These are phyloP conservation scores for Neobulgaria alba DNA, from an alignment of 2,329 filamentous ascomycete species.

Conservation along the genomic window DNA sequence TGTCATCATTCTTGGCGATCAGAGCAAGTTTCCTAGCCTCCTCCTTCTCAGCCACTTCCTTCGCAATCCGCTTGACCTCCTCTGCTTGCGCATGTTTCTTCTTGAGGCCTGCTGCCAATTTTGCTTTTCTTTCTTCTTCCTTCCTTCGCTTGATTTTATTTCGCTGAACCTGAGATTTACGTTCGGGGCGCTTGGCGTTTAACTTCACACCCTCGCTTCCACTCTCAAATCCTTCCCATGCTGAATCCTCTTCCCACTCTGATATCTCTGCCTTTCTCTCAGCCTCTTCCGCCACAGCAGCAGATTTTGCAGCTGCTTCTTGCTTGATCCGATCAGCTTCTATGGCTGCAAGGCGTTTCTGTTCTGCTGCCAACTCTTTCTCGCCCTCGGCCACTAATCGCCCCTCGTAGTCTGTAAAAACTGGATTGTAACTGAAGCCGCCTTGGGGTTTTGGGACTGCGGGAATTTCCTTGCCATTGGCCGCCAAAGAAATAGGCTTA, in stretches of 20 bases:
- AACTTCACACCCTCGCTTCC: slow-evolving; percentile 59
- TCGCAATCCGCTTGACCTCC: slow-evolving; percentile 61
- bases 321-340: slow-evolving; percentile 57
- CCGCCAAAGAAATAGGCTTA: slow-evolving; percentile 72
- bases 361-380: slow-evolving; percentile 72
- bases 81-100: slow-evolving; percentile 63
- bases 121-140: slow-evolving; percentile 69
- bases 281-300: slow-evolving; percentile 66
- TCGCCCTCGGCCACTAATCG: slow-evolving; percentile 66
- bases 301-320: slow-evolving; percentile 60
- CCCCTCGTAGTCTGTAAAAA: slow-evolving; percentile 76
- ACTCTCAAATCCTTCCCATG: slow-evolving; percentile 85
- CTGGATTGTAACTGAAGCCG: slow-evolving; percentile 87
- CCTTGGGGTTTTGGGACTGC: slow-evolving; percentile 71
- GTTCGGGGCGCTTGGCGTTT: slow-evolving; percentile 65
- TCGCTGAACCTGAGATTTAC: slow-evolving; percentile 78
- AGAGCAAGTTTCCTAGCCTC: slow-evolving; percentile 36
- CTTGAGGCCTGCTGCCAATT: slow-evolving; percentile 68
- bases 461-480: slow-evolving; percentile 69
- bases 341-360: slow-evolving; percentile 59
- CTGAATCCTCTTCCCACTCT: slow-evolving; percentile 79
- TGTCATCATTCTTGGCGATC: slow-evolving; percentile 39
- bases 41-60: slow-evolving; percentile 53
- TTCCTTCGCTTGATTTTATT: slow-evolving; percentile 86
- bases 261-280: slow-evolving; percentile 57